Evolutionary conservation across 306 rosid genomes (phyloP).

Genomic region (Castanopsis chinensis): DNA sequence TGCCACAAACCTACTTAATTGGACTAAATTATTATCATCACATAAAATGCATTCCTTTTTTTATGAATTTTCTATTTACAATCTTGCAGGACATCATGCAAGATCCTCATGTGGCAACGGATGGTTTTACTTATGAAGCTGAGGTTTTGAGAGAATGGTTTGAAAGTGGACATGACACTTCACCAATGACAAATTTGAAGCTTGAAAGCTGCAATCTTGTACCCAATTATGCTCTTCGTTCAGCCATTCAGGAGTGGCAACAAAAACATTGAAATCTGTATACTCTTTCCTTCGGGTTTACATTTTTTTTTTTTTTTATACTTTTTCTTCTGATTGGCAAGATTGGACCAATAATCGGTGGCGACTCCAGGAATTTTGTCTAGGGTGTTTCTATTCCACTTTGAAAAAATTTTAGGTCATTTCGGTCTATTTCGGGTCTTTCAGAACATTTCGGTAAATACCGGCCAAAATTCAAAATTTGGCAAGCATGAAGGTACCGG

Average conservation of each 20-base stretch:
- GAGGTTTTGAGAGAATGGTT: conserved; percentile 67
- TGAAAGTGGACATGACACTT: conserved; percentile 64
- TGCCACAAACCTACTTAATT: not conserved
- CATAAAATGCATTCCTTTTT: not conserved
- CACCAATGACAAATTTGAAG: conserved; percentile 72
- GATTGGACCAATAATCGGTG: no score
- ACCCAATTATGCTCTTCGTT: conserved; percentile 71
- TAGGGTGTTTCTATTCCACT: no score
- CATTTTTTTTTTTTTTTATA: not conserved
- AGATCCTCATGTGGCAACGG: conserved; percentile 84
- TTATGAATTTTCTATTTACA: not conserved
- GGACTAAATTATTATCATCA: not conserved
- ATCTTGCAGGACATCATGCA: conserved; percentile 75
- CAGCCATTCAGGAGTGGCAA: conserved; percentile 82
- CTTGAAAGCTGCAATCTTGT: conserved; percentile 58
- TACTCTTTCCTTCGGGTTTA: not conserved
- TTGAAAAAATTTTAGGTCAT: no score
- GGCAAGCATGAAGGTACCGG: no score
- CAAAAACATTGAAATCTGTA: conserved; percentile 39
- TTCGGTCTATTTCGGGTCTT: no score
- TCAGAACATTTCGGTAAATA: no score
- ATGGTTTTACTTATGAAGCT: conserved; percentile 82
- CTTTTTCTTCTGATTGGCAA: no score
- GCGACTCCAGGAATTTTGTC: no score
- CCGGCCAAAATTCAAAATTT: no score